Percentiles rank a stretch among this genome's conserved stretches.
Evolutionary conservation across 1,284 basidiomycete genomes (phyloP).

Genomic region (Tilletia walkeri): DNA sequence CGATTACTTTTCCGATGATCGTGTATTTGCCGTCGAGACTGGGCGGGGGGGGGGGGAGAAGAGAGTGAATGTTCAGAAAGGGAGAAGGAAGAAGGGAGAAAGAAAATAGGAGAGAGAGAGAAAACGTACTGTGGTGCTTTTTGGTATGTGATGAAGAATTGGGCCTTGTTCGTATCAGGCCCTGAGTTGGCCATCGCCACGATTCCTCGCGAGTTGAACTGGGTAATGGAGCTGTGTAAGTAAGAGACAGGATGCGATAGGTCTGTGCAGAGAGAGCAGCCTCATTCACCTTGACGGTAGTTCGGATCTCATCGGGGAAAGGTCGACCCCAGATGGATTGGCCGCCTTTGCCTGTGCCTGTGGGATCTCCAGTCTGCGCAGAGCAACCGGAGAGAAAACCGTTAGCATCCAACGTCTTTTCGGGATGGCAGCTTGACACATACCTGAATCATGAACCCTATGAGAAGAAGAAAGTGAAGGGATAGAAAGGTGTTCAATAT

Average conservation of each 20-base stretch:
- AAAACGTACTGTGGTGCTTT: conserved; percentile 35
- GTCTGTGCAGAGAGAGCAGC: background rate
- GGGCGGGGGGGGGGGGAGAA: background rate
- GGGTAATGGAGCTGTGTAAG: conserved; percentile 13
- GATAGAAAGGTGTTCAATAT: background rate
- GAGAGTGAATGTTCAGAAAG: too few species aligned
- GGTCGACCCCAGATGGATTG: conserved; percentile 82
- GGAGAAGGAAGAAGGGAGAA: background rate
- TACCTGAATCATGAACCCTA: conserved; percentile 89
- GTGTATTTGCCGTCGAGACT: conserved; percentile 50
- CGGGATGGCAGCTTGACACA: conserved; percentile 45
- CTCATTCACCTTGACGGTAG: conserved; percentile 84
- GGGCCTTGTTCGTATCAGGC: conserved; percentile 77
- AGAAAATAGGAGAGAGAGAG: background rate
- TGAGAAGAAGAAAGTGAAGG: conserved; percentile 38
- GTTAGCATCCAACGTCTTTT: conserved; percentile 65
- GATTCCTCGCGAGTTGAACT: conserved; percentile 90
- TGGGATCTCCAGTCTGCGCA: conserved; percentile 53
- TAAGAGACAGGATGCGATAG: background rate
- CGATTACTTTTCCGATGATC: conserved; percentile 51
- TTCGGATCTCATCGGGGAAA: conserved; percentile 83
- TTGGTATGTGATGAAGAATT: conserved; percentile 53
- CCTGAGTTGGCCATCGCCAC: conserved; percentile 98
- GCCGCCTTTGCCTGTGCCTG: conserved; percentile 65
- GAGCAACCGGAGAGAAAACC: background rate